A percentile compares a stretch with the other conserved stretches of the same genome.
Conservation (phyloP, 2,329 filamentous ascomycete species). For the Aspergillus puulaauensis region DNA sequence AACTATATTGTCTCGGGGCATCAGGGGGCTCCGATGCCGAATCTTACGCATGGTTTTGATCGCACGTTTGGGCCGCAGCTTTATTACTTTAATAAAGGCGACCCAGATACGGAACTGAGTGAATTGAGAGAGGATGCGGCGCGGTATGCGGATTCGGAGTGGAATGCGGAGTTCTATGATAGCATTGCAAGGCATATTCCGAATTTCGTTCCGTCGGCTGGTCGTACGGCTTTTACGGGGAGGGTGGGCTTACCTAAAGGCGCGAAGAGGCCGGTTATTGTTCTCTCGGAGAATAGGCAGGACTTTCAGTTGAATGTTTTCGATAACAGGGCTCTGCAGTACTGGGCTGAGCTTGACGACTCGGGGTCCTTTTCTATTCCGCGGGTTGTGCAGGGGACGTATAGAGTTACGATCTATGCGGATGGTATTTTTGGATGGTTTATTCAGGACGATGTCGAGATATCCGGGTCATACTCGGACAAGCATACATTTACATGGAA, state of each 20-base stretch:
- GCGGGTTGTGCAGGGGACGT: conserved; percentile 57
- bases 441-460: conserved; percentile 51
- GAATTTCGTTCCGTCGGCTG: conserved; percentile 56
- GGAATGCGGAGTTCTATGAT: conserved; percentile 64
- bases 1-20: conserved; percentile 65
- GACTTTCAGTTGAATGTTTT: conserved; percentile 61
- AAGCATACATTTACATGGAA: conserved; percentile 48
- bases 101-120: conserved; percentile 43
- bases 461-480: conserved; percentile 39
- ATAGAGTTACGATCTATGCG: conserved; percentile 63
- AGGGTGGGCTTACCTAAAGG: conserved; percentile 53
- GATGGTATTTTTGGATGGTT: conserved; percentile 63
- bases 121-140: conserved; percentile 56
- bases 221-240: conserved; percentile 52
- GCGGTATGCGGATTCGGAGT: conserved; percentile 51
- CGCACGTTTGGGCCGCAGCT: conserved; percentile 65
- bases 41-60: conserved; percentile 65
- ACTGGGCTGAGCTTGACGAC: conserved; percentile 56
- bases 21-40: conserved; percentile 62
- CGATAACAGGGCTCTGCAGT: conserved; percentile 58
- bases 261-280: conserved; percentile 54
- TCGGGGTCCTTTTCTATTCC: conserved; percentile 53
- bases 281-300: conserved; percentile 53
- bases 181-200: conserved; percentile 59
- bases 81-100: conserved; percentile 61